phyloP scores from a whole-genome alignment of 768 basidiomycete genomes.

The Podaxis rugospora region DNA sequence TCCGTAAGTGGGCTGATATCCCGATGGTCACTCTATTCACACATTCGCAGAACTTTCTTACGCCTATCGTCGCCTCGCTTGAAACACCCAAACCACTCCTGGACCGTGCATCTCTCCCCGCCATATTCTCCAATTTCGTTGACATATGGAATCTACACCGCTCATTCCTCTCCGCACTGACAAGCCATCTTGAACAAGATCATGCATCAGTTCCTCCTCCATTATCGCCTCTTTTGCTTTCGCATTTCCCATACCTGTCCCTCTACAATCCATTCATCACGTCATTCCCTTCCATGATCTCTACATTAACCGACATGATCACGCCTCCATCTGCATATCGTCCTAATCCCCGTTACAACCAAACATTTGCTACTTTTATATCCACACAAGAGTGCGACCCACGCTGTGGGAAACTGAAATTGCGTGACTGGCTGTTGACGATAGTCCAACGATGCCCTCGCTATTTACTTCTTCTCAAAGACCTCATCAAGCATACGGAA shows the following conservation, averaged over 20 bases:
- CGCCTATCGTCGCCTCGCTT: slow-evolving; percentile 72
- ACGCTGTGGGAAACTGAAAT: slow-evolving; percentile 66
- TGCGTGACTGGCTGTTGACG: slow-evolving; percentile 83
- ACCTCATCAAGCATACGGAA: slow-evolving; percentile 66
- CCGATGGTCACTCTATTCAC: neutral
- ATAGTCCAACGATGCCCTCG: slow-evolving; percentile 87
- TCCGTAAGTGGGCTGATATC: slow-evolving; percentile 43
- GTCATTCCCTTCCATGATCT: slow-evolving; percentile 64
- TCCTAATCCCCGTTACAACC: slow-evolving; percentile 39
- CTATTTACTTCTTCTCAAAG: slow-evolving; percentile 79
- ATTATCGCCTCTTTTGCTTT: slow-evolving; percentile 49
- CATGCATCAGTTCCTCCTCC: slow-evolving; percentile 22
- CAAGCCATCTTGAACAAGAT: slow-evolving; percentile 31
- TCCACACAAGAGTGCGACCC: slow-evolving; percentile 62
- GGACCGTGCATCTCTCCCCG: slow-evolving; percentile 60
- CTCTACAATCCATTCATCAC: slow-evolving; percentile 85
- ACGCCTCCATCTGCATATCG: slow-evolving; percentile 34
- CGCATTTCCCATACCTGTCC: slow-evolving; percentile 86
- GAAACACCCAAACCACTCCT: slow-evolving; percentile 68
- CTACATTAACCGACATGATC: slow-evolving; percentile 52
- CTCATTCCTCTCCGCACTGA: slow-evolving; percentile 62
- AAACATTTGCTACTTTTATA: slow-evolving; percentile 61
- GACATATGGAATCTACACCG: slow-evolving; percentile 90
- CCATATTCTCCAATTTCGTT: slow-evolving; percentile 84
- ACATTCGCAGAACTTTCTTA: slow-evolving; percentile 65